Evolutionary conservation across 768 basidiomycete genomes (phyloP), one percentile per base, ranked within the genome.

Genomic region (Lactarius sp.): DNA sequence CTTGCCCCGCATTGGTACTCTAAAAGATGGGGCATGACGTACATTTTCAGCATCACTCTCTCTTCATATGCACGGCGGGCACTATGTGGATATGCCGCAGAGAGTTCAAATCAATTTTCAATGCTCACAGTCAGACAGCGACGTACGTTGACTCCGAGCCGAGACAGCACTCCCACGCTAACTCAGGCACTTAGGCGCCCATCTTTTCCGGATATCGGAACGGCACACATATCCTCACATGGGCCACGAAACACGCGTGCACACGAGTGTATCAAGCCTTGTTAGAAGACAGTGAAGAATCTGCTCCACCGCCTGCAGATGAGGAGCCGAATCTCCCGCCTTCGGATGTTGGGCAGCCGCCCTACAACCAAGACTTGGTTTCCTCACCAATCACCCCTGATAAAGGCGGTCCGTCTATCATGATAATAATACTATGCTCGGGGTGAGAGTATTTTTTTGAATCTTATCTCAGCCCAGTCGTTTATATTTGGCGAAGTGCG

Each of bases 211-310:
- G 67, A 62, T 42, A 60, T 13, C 72, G 69, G 72, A 69, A 70
- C 55, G 71, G 71, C n/a, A 72, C 69, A 1, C 71, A 73, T 56
- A 61, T 68, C 3, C 71, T 74, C 69, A 54, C 61, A 41, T 73
- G 71, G 72, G 61, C 56, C 39, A 70, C 70, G 20, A 71, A 71
- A 62, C 68, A 72, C 39, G 74, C 72, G 12, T 73, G 72, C 49
- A 65, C 68, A 27, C 64, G 54, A 53, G 51, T 46, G 27, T 55
- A 62, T 16, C 50, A 36, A 36, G 22, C 64, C 10, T 52, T 60
- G 3, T 33, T 18, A 18, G 62, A 65, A 20, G 62, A 66, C 27
- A 55, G 42, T 31, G 44, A 54, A 64, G 61, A 56, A 8, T 27
- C 61, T 8, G 59, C 61, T 39, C 22, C 44, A 13, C 66, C 68